Percentiles rank a stretch among this genome's conserved stretches.
These are phyloP conservation scores for Gossypium herbaceum DNA, from an alignment of 345 rosid species.

Conservation along the genomic window DNA sequence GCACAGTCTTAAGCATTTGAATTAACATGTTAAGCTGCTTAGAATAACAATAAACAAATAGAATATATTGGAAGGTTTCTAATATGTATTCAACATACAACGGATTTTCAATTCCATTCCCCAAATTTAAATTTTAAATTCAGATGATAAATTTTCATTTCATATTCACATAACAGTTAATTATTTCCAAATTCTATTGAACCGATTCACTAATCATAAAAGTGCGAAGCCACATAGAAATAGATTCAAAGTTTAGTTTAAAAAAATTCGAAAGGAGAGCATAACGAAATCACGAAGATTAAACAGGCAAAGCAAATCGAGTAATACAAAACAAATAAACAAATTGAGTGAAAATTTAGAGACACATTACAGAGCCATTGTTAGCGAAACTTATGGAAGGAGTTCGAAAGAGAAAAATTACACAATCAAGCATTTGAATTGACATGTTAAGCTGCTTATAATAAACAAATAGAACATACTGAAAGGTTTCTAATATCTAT, in stretches of 20 bases:
- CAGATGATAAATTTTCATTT: background rate
- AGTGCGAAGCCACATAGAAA: background rate
- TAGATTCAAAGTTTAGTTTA: slow-evolving; percentile 9
- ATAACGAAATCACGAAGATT: slow-evolving; percentile 9
- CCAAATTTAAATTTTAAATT: background rate
- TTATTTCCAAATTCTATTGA: background rate
- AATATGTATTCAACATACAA: slow-evolving; percentile 9
- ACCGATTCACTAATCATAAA: background rate
- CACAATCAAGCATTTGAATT: slow-evolving; percentile 10
- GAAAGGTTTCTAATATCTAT: slow-evolving; percentile 12
- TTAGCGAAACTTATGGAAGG: background rate
- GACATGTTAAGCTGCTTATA: background rate
- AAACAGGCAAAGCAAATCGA: slow-evolving; percentile 12
- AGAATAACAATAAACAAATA: slow-evolving; percentile 10
- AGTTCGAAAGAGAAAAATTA: background rate
- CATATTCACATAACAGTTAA: background rate
- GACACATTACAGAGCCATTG: background rate
- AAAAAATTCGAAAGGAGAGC: background rate
- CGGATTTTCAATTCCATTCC: background rate
- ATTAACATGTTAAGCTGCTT: background rate
- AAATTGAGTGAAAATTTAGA: background rate
- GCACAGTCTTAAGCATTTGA: slow-evolving; percentile 10
- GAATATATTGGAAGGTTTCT: slow-evolving; percentile 8
- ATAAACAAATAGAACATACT: slow-evolving; percentile 9
- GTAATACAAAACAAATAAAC: background rate